These are phyloP conservation scores for Funneliformis caledonium DNA, from an alignment of 371 early-diverging fungal genomes.

Conservation along the genomic window DNA sequence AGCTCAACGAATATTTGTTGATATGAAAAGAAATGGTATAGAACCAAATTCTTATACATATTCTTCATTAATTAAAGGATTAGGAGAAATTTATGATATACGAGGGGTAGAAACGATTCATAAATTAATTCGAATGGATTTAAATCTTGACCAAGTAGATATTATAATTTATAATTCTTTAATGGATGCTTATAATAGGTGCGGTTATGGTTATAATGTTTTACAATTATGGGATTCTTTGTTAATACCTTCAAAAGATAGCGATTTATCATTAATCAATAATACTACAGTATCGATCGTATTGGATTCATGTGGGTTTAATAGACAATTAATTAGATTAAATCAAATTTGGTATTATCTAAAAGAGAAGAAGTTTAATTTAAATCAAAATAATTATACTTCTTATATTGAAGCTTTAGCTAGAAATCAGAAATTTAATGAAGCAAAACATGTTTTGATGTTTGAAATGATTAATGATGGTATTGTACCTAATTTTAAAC, in stretches of 20 bases:
- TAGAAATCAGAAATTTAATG: constrained; percentile 22
- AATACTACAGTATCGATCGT: constrained; percentile 28
- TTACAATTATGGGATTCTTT: constrained; percentile 31
- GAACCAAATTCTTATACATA: constrained; percentile 23
- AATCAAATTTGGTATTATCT: constrained; percentile 27
- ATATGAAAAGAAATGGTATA: constrained; percentile 4
- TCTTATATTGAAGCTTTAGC: constrained; percentile 38
- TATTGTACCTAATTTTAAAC: constrained; percentile 8
- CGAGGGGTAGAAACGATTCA: constrained; percentile 21
- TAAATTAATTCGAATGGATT: constrained; percentile 26
- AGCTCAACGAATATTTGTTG: constrained; percentile 25
- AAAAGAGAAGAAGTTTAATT: constrained; percentile 6
- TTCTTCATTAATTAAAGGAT: constrained; percentile 14
- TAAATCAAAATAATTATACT: constrained; percentile 14
- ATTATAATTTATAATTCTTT: constrained; percentile 29
- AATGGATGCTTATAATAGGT: constrained; percentile 38
- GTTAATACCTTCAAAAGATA: neutral
- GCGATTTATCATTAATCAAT: constrained; percentile 12
- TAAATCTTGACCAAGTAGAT: constrained; percentile 6
- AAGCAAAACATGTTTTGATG: constrained; percentile 30
- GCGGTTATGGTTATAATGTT: constrained; percentile 25
- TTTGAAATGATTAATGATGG: constrained; percentile 10
- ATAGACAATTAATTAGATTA: neutral
- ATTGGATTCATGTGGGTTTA: constrained; percentile 32
- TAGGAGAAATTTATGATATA: neutral